A percentile compares a stretch with the other conserved stretches of the same genome.
phyloP scores from a whole-genome alignment of 768 basidiomycete genomes.

The Cystofilobasidium capitatum region DNA sequence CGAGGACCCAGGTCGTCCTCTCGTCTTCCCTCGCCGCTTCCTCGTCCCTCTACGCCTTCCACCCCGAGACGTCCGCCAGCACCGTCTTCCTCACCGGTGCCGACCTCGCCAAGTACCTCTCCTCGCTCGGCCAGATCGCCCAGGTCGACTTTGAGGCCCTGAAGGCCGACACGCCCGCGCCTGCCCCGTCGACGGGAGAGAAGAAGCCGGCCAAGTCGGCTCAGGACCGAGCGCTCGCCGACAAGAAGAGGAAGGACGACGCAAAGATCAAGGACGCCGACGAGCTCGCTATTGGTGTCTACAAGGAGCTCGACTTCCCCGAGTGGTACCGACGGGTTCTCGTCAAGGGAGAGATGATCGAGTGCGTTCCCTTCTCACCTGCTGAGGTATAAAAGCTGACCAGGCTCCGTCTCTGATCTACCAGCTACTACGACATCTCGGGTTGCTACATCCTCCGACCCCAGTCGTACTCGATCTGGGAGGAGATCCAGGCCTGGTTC shows the following conservation, averaged over 20 bases:
- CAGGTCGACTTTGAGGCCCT: conserved; percentile 64
- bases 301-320: conserved; percentile 91
- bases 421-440: conserved; percentile 81
- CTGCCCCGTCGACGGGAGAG: conserved; percentile 15
- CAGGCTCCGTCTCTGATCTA: neutral
- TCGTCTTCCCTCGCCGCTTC: conserved; percentile 69
- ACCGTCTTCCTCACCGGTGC: conserved; percentile 71
- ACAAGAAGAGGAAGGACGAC: conserved; percentile 33
- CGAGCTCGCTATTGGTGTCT: conserved; percentile 85
- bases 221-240: conserved; percentile 17
- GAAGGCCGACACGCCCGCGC: conserved; percentile 44
- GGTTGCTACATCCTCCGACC: conserved; percentile 98
- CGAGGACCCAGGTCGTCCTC: conserved; percentile 57
- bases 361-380: conserved; percentile 36
- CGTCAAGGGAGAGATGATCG: conserved; percentile 95
- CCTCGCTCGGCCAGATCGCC: conserved; percentile 55
- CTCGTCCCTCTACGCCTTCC: conserved; percentile 60
- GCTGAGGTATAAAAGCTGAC: neutral
- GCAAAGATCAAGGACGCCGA: conserved; percentile 73
- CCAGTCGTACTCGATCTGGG: conserved; percentile 97
- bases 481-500: conserved; percentile 94
- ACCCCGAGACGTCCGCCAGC: conserved; percentile 54
- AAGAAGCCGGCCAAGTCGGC: conserved; percentile 20
- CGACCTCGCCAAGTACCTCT: conserved; percentile 64
- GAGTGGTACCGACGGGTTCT: conserved; percentile 93